A percentile compares a stretch with the other conserved stretches of the same genome.
Conservation (phyloP, 352 stramenopile species). For the Globisporangium apiculatum region DNA sequence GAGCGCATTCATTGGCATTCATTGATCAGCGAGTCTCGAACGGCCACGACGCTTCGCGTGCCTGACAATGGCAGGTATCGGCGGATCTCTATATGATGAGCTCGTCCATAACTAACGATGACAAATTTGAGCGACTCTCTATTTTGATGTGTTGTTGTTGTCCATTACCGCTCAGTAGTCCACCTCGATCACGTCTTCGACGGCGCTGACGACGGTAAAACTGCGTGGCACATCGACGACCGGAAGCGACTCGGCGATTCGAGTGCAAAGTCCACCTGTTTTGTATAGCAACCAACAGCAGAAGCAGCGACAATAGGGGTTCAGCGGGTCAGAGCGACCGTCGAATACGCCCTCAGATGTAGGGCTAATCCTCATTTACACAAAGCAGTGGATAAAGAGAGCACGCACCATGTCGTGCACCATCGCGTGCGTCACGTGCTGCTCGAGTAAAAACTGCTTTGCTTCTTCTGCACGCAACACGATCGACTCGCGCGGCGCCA, state of each 20-base stretch:
- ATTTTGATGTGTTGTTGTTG: neutral
- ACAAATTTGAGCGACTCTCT: neutral
- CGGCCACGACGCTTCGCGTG: no score
- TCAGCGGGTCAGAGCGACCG: neutral
- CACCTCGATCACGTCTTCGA: no score
- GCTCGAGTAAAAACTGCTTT: slow-evolving; percentile 34
- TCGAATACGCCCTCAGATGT: no score
- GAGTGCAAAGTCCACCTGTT: slow-evolving; percentile 65
- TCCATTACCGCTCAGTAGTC: no score
- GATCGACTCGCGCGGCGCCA: slow-evolving; percentile 44
- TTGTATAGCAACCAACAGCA: no score
- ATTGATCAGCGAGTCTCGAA: no score
- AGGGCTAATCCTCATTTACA: neutral
- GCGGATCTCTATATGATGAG: no score
- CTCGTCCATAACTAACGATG: no score
- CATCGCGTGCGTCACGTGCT: slow-evolving; percentile 42
- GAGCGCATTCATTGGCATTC: no score
- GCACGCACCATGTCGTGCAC: slow-evolving; percentile 50
- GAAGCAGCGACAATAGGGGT: no score
- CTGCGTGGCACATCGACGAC: slow-evolving; percentile 57
- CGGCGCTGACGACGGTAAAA: slow-evolving; percentile 14
- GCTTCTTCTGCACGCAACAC: slow-evolving; percentile 45
- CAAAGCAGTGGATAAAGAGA: neutral
- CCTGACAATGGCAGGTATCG: no score
- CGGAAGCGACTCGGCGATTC: slow-evolving; percentile 40